Evolutionary conservation across 495 filamentous ascomycete species (phyloP), one percentile per base, ranked within the genome.

Genomic region (Xylaria curta): DNA sequence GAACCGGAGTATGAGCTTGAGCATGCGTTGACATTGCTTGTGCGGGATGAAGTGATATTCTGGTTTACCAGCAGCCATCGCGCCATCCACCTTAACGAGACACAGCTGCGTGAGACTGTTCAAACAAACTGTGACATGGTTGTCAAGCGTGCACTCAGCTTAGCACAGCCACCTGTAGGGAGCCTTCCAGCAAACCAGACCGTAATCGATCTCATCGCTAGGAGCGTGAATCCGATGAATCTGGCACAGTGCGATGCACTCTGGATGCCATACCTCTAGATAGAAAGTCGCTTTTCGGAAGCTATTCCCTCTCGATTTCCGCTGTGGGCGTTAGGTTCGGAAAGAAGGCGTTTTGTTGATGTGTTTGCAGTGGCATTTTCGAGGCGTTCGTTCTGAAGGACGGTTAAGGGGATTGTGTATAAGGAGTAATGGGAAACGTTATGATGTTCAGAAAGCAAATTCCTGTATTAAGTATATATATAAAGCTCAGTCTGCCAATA

Each of bases 21-120:
- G 73, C 93, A 96, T 80, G 93, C 96, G 72, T 87, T 99, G 26
- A 92, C 91, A 68, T 88, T 99, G 73, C 98, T 97, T 78, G 95
- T 99, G 67, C 88, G 95, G 28, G 97, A 99, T 75, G 97, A 99
- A 81, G 97, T 98, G 90, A 94, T 94, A 76, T 97, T 95, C 82
- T 98, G 96, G 96, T 93, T 93, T 75, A 97, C 93, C 10, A 89
- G 88, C 68, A 90, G 92, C 67, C 93, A 97, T 78, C 89, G 93
- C 33, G 73, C 77, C 1, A 74, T 78, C 4, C 82, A 78, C 17
- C 85, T 93, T 62, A 87, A 86, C 28, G 92, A 95, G 53, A 86
- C 82, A 10, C 90, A 92, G 79, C 84, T 99, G 59, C 88, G 97
- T 51, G 94, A 98, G 40, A 88, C 91, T 72, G 97, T 98, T 19